A percentile compares a stretch with the other conserved stretches of the same genome.
phyloP scores from a whole-genome alignment of 2,329 filamentous ascomycete genomes.

The Colletotrichum orbiculare region DNA sequence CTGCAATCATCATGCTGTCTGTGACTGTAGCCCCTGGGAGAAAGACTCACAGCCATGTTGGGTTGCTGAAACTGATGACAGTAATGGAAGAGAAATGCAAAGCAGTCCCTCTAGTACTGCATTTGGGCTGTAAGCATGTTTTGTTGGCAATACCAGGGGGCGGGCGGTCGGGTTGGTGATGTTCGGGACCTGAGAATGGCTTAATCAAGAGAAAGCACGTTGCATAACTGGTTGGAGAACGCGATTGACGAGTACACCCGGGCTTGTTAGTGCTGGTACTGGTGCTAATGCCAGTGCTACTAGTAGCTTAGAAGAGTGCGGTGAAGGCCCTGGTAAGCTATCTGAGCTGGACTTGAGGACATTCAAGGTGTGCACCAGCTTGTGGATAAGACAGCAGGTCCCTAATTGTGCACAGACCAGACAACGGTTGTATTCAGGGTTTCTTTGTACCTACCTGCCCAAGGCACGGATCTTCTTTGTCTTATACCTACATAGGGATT shows the following conservation, averaged over 20 bases:
- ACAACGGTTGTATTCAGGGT: constrained; percentile 3
- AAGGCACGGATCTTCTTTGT: background rate
- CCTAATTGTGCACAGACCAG: constrained; percentile 27
- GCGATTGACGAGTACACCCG: constrained; percentile 10
- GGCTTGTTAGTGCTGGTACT: constrained; percentile 25
- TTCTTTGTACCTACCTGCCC: background rate
- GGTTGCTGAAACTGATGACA: constrained; percentile 27
- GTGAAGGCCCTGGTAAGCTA: background rate
- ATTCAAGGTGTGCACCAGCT: constrained; percentile 10
- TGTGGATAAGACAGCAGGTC: constrained; percentile 8
- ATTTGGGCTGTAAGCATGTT: constrained; percentile 29
- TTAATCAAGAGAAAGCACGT: constrained; percentile 33
- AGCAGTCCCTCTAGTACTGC: constrained; percentile 29
- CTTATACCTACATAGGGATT: too few species aligned
- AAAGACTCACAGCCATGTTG: constrained; percentile 51
- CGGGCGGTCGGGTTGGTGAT: constrained; percentile 27
- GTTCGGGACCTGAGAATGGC: constrained; percentile 25
- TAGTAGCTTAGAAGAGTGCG: constrained; percentile 1
- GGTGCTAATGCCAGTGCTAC: background rate
- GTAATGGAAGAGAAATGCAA: constrained; percentile 19
- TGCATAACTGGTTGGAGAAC: constrained; percentile 34
- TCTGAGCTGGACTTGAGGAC: background rate
- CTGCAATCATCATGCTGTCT: background rate
- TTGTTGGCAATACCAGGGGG: constrained; percentile 20
- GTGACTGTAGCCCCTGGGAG: constrained; percentile 7